Evolutionary conservation across 2,329 filamentous ascomycete genomes (phyloP).

Genomic region (Pseudogymnoascus sp.): DNA sequence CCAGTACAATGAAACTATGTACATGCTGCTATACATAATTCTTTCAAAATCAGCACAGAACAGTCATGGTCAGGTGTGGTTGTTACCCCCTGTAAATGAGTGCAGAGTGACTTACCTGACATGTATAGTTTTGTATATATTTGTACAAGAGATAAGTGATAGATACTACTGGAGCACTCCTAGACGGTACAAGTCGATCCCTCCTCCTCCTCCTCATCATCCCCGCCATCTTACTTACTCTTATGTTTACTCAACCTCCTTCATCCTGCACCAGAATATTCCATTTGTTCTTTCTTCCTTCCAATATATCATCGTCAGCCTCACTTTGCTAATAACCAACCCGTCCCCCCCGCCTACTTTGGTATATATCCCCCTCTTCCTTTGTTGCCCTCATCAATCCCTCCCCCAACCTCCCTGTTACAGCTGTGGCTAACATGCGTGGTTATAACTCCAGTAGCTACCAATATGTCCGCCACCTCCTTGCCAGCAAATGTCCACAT

Average conservation of each 20-base stretch:
- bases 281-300: neutral
- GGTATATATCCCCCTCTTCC: neutral
- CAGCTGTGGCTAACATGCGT: neutral
- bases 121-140: neutral
- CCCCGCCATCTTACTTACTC: neutral
- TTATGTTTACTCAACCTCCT: neutral
- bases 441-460: neutral
- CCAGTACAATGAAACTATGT: neutral
- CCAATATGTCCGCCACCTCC: conserved; percentile 19
- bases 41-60: neutral
- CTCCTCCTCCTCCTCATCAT: neutral
- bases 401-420: conserved; percentile 7
- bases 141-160: neutral
- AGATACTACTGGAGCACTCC: neutral
- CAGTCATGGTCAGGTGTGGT: neutral
- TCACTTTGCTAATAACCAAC: neutral
- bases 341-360: neutral
- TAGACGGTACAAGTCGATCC: neutral
- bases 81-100: neutral
- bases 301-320: neutral
- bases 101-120: neutral
- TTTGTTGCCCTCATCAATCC: neutral
- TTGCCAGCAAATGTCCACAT: conserved; percentile 62
- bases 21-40: neutral
- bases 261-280: neutral